phyloP scores from a whole-genome alignment of 345 rosid genomes.

The Acer saccharum region DNA sequence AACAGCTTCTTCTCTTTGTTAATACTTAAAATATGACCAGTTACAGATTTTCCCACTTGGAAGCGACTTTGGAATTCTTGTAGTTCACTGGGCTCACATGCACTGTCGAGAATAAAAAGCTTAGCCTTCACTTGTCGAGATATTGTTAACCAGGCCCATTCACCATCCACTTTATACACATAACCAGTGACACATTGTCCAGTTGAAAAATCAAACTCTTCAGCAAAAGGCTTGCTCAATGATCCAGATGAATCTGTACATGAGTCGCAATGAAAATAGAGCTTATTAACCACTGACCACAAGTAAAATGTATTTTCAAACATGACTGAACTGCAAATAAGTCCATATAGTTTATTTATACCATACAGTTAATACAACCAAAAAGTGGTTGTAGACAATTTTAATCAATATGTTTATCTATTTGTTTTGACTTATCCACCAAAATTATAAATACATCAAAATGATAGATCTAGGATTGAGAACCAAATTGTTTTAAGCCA shows the following conservation, averaged over 20 bases:
- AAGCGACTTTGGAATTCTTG: slow-evolving; percentile 62
- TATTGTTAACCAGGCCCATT: slow-evolving; percentile 84
- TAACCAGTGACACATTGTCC: slow-evolving; percentile 70
- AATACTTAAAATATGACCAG: slow-evolving; percentile 62
- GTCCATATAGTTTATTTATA: neutral
- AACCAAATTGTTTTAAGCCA: neutral
- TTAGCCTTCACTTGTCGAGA: slow-evolving; percentile 75
- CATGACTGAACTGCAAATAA: neutral
- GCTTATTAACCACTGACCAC: neutral
- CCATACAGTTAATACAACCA: neutral
- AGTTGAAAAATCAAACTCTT: slow-evolving; percentile 51
- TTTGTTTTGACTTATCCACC: neutral
- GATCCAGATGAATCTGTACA: slow-evolving; percentile 46
- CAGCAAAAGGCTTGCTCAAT: slow-evolving; percentile 31
- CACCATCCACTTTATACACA: slow-evolving; percentile 82
- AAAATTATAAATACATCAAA: neutral
- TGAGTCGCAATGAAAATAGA: slow-evolving; percentile 2
- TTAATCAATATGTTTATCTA: neutral
- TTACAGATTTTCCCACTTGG: slow-evolving; percentile 63
- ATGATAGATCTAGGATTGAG: neutral
- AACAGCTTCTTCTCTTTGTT: slow-evolving; percentile 67
- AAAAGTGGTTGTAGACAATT: neutral
- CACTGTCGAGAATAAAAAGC: slow-evolving; percentile 75
- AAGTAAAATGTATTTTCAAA: neutral
- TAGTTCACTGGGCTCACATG: slow-evolving; percentile 73